Conservation (phyloP, 2,329 filamentous ascomycete species). For the Leptographium wingfieldii region DNA sequence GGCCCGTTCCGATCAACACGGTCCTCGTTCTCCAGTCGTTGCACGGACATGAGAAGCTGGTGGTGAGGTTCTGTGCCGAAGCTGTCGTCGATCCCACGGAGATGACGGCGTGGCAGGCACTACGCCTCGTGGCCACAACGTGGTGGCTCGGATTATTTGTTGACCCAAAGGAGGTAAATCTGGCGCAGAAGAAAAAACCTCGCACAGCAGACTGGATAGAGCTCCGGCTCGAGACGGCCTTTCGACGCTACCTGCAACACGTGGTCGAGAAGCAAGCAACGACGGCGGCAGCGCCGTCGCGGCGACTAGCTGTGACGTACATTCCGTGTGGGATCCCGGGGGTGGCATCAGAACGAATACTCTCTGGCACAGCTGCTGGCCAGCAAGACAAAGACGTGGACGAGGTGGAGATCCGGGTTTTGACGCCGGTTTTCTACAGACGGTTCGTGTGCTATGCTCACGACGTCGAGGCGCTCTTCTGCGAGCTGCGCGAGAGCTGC, state of each 20-base stretch:
- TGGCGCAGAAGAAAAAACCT: constrained; percentile 40
- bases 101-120: constrained; percentile 29
- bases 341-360: constrained; percentile 24
- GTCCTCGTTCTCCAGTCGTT: constrained; percentile 50
- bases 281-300: not conserved
- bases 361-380: constrained; percentile 17
- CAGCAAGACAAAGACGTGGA: constrained; percentile 11
- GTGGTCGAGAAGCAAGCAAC: constrained; percentile 30
- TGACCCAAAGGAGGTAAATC: constrained; percentile 45
- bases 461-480: constrained; percentile 47
- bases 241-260: constrained; percentile 33
- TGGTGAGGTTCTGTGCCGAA: constrained; percentile 41
- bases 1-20: constrained; percentile 35
- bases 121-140: constrained; percentile 41
- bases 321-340: constrained; percentile 34
- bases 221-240: constrained; percentile 29
- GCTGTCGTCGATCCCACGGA: constrained; percentile 34
- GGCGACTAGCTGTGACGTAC: constrained; percentile 36
- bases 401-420: constrained; percentile 41
- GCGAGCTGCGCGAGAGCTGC: constrained; percentile 44
- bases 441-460: constrained; percentile 51
- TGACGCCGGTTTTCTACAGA: constrained; percentile 55
- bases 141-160: constrained; percentile 57
- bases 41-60: constrained; percentile 46
- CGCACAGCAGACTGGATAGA: constrained; percentile 40